Conservation (phyloP, 306 rosid species). For the Vicia villosa region DNA sequence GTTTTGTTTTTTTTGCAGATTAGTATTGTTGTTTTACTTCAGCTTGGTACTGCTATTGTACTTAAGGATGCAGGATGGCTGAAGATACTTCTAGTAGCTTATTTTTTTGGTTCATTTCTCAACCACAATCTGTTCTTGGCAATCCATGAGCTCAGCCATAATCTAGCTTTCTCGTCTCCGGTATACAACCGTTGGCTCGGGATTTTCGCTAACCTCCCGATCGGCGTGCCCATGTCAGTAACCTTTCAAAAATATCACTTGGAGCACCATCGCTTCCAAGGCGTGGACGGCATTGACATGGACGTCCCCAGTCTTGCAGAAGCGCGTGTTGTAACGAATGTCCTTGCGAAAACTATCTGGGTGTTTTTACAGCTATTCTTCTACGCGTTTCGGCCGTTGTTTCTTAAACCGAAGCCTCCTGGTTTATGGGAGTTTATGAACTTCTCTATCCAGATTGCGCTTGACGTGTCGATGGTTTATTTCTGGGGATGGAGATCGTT, state of each 20-base stretch:
- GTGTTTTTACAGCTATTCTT: constrained; percentile 87
- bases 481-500: constrained; percentile 78
- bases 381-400: constrained; percentile 78
- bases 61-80: constrained; percentile 73
- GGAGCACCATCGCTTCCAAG: constrained; percentile 92
- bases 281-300: constrained; percentile 92
- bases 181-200: constrained; percentile 80
- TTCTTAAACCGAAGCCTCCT: constrained; percentile 91
- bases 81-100: constrained; percentile 73
- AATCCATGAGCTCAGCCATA: constrained; percentile 96
- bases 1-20: constrained; percentile 58
- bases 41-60: constrained; percentile 72
- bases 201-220: constrained; percentile 91
- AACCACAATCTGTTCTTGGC: constrained; percentile 96
- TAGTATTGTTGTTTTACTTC: constrained; percentile 68
- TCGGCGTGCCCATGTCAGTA: constrained; percentile 93
- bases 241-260: constrained; percentile 95
- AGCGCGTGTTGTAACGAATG: constrained; percentile 69
- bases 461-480: constrained; percentile 67
- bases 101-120: constrained; percentile 92
- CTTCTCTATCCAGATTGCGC: constrained; percentile 62
- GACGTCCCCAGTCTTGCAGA: constrained; percentile 79
- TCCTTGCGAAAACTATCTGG: constrained; percentile 65
- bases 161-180: constrained; percentile 89
- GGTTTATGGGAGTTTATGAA: constrained; percentile 84